Percentiles rank a stretch among this genome's conserved stretches.
Evolutionary conservation across 1,139 yeast species (phyloP).

Genomic region (Yamadazyma oceani): DNA sequence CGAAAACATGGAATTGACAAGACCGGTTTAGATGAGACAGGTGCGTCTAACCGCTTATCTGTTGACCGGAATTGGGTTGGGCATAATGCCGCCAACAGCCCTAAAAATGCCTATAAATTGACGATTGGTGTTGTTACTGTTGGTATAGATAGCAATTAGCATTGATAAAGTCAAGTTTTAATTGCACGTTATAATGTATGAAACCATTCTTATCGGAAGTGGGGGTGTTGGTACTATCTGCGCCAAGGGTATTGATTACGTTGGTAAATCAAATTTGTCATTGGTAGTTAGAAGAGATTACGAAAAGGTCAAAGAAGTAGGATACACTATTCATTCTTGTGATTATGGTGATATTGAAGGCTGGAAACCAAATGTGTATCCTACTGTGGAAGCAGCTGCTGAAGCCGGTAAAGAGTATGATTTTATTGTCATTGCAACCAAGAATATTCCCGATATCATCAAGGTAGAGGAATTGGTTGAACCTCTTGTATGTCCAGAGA

Average conservation of each 20-base stretch:
- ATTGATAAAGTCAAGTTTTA: no score
- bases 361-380: constrained; percentile 28
- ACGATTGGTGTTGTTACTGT: no score
- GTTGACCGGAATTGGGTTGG: no score
- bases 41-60: no score
- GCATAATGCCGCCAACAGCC: no score
- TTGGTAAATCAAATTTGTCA: constrained; percentile 53
- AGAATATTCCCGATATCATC: constrained; percentile 26
- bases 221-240: constrained; percentile 72
- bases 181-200: no score
- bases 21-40: no score
- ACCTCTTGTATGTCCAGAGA: constrained; percentile 12
- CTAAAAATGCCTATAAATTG: no score
- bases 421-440: constrained; percentile 33
- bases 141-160: no score
- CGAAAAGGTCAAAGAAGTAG: constrained; percentile 24
- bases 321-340: constrained; percentile 30
- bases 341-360: constrained; percentile 31
- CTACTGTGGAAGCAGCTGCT: constrained; percentile 25
- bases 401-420: constrained; percentile 23
- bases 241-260: constrained; percentile 53
- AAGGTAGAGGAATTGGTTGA: constrained; percentile 11
- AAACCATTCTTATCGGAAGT: constrained; percentile 34
- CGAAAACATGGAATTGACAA: no score
- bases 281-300: constrained; percentile 37